Percentiles rank a stretch among this genome's conserved stretches.
Conservation (phyloP, 208 protist genomes). For the Leishmania tropica region DNA sequence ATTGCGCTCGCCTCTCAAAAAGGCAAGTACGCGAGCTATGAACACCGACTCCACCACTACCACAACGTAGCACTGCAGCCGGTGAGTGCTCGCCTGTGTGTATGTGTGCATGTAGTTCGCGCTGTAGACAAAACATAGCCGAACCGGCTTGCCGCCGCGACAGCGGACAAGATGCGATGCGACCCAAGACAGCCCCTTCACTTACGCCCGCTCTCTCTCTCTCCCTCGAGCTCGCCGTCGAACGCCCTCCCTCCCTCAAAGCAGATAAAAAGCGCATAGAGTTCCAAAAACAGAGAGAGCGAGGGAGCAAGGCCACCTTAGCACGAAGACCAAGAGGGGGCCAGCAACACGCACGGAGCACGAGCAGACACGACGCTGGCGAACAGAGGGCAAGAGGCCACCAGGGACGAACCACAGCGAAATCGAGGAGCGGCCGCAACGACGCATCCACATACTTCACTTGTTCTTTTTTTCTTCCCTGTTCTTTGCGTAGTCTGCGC, state of each 20-base stretch:
- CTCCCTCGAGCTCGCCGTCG: background rate
- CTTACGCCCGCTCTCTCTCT: background rate
- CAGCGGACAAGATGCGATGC: background rate
- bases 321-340: background rate
- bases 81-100: background rate
- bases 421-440: background rate
- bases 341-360: background rate
- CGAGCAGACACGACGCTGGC: background rate
- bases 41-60: background rate
- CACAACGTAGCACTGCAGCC: background rate
- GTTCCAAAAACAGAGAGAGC: background rate
- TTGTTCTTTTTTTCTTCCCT: slow-evolving; percentile 32
- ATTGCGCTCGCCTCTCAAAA: background rate
- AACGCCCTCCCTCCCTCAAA: background rate
- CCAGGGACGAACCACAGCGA: slow-evolving; percentile 9
- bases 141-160: background rate
- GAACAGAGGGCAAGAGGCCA: background rate
- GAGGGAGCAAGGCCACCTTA: background rate
- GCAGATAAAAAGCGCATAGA: background rate
- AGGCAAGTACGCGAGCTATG: background rate
- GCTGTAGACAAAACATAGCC: background rate
- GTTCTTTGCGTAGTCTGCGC: slow-evolving; percentile 33
- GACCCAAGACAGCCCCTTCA: background rate
- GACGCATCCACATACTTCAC: slow-evolving; percentile 3
- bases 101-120: background rate